phyloP scores from a whole-genome alignment of 1,284 basidiomycete species.

The Ganoderma boninense region DNA sequence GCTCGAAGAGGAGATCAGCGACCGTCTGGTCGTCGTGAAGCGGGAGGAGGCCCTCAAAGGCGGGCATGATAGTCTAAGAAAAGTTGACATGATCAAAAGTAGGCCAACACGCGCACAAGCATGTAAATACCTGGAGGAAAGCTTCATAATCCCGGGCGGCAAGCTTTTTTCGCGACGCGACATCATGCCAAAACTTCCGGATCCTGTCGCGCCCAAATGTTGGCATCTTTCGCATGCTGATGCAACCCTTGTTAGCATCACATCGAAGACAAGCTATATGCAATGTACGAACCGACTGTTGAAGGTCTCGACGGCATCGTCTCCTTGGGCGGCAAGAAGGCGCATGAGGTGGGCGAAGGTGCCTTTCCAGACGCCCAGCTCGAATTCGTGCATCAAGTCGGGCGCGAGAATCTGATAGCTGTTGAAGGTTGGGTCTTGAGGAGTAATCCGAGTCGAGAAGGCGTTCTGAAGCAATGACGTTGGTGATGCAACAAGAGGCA shows the following conservation, averaged over 20 bases:
- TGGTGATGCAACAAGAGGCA: too few species aligned
- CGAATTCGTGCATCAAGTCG: conserved; percentile 49
- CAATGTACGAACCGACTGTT: conserved; percentile 28
- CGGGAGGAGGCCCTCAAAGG: conserved; percentile 40
- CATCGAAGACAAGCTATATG: background rate
- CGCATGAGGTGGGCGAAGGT: conserved; percentile 27
- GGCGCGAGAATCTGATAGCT: conserved; percentile 40
- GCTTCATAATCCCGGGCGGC: conserved; percentile 38
- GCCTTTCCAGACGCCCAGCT: conserved; percentile 48
- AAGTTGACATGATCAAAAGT: too few species aligned
- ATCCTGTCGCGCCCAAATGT: conserved; percentile 41
- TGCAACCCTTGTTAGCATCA: background rate
- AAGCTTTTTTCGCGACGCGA: conserved; percentile 38
- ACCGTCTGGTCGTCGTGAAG: conserved; percentile 32
- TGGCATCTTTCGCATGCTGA: conserved; percentile 38
- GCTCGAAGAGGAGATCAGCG: conserved; percentile 23
- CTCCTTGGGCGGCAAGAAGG: conserved; percentile 2
- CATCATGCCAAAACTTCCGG: conserved; percentile 36
- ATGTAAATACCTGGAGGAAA: background rate
- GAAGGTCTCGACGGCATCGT: conserved; percentile 15
- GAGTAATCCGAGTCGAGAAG: conserved; percentile 35
- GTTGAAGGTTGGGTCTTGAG: conserved; percentile 36
- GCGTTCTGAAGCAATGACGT: conserved; percentile 35
- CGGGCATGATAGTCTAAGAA: conserved; percentile 32
- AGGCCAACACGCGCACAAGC: too few species aligned